These are phyloP conservation scores for Guyanaporus albipodus DNA, from an alignment of 768 basidiomycete species.

Conservation along the genomic window DNA sequence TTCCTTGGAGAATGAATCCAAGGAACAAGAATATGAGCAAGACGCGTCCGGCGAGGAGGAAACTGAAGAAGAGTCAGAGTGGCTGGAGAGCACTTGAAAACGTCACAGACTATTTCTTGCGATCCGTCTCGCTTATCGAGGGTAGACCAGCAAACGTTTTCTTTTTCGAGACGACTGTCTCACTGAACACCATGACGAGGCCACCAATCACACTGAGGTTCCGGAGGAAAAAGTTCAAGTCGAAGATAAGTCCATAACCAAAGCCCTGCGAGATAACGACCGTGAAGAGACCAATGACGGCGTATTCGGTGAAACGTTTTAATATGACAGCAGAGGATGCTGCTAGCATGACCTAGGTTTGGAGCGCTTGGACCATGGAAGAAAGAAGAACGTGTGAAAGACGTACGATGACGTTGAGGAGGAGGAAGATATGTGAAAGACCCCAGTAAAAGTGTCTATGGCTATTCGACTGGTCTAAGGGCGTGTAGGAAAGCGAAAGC, in stretches of 20 bases:
- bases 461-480: slow-evolving; percentile 40
- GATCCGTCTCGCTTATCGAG: slow-evolving; percentile 86
- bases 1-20: slow-evolving; percentile 92
- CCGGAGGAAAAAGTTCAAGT: slow-evolving; percentile 99
- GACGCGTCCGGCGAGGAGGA: slow-evolving; percentile 95
- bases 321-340: slow-evolving; percentile 84
- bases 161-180: slow-evolving; percentile 86
- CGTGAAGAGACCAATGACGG: slow-evolving; percentile 82
- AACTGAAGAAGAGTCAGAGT: slow-evolving; percentile 45
- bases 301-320: slow-evolving; percentile 83
- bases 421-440: slow-evolving; percentile 87
- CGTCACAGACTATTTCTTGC: slow-evolving; percentile 89
- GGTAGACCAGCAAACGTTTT: slow-evolving; percentile 90
- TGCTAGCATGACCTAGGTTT: slow-evolving; percentile 74
- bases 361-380: background rate
- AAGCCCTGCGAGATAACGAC: slow-evolving; percentile 96
- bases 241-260: slow-evolving; percentile 98
- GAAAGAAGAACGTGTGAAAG: background rate
- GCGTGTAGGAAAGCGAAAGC: background rate
- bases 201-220: slow-evolving; percentile 98
- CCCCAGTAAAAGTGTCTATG: slow-evolving; percentile 97
- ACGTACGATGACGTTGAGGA: slow-evolving; percentile 88
- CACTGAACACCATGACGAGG: slow-evolving; percentile 98
- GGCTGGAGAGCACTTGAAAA: background rate
- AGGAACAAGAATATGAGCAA: slow-evolving; percentile 99